Conservation (phyloP, 2,329 filamentous ascomycete genomes). For the Dothistroma septosporum region DNA sequence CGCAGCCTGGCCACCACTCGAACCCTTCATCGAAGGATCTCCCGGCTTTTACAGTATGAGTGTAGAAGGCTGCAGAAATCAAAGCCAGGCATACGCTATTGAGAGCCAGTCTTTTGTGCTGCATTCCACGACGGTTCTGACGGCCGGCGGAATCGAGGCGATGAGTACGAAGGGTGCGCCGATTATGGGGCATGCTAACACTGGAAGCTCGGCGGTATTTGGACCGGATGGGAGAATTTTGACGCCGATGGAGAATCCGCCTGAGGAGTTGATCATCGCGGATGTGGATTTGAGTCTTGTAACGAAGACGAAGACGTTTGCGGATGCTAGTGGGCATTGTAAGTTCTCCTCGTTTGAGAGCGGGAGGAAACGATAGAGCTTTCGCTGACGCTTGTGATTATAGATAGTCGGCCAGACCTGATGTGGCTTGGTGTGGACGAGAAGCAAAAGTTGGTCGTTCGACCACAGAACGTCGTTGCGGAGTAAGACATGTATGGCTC, state of each 20-base stretch:
- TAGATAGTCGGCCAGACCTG: conserved; percentile 48
- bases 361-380: no score
- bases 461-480: conserved; percentile 2
- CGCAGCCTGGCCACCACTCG: conserved; percentile 40
- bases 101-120: conserved; percentile 55
- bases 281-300: conserved; percentile 49
- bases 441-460: conserved; percentile 18
- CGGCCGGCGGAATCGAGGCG: conserved; percentile 41
- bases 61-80: conserved; percentile 39
- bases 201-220: conserved; percentile 50
- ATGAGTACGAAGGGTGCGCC: conserved; percentile 43
- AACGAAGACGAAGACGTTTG: conserved; percentile 41
- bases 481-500: neutral
- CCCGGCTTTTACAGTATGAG: conserved; percentile 38
- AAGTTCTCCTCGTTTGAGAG: neutral
- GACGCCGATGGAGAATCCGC: conserved; percentile 37
- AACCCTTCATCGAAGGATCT: conserved; percentile 28
- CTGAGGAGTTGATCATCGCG: conserved; percentile 49
- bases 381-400: conserved; percentile 1
- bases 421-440: conserved; percentile 48
- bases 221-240: conserved; percentile 51
- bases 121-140: conserved; percentile 49
- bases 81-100: conserved; percentile 55
- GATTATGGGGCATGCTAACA: conserved; percentile 40
- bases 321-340: conserved; percentile 48